phyloP scores from a whole-genome alignment of 2,329 filamentous ascomycete genomes.

The Penicillium palitans region DNA sequence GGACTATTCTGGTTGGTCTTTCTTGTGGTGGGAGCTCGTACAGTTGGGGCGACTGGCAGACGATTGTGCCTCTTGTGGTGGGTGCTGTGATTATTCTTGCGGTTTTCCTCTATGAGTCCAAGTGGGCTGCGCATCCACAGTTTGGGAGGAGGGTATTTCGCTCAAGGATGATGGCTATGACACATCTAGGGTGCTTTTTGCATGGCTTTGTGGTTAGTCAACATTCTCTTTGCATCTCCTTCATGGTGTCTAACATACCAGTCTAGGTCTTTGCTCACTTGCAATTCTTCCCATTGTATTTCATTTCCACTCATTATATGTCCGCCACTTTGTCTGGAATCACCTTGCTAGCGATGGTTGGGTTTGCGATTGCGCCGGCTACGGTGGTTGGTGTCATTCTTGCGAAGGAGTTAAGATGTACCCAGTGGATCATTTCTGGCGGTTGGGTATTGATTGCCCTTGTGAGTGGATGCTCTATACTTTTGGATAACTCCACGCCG shows the following conservation, averaged over 20 bases:
- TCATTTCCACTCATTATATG: conserved; percentile 38
- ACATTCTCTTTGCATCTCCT: background rate
- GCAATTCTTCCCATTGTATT: conserved; percentile 48
- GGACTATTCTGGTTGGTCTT: conserved; percentile 44
- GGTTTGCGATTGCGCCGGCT: conserved; percentile 27
- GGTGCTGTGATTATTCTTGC: conserved; percentile 35
- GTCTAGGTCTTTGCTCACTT: conserved; percentile 44
- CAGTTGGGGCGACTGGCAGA: conserved; percentile 42
- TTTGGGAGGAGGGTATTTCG: conserved; percentile 42
- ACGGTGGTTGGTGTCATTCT: conserved; percentile 22
- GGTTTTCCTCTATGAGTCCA: conserved; percentile 40
- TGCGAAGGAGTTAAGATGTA: conserved; percentile 15
- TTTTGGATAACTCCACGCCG: conserved; percentile 37
- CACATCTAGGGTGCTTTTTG: conserved; percentile 45
- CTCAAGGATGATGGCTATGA: conserved; percentile 35
- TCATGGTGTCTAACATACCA: background rate
- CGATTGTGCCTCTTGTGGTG: conserved; percentile 41
- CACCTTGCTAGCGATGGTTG: conserved; percentile 40
- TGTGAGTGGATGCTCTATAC: conserved; percentile 40
- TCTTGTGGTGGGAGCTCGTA: conserved; percentile 46
- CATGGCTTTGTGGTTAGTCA: conserved; percentile 47
- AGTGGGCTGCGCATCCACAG: conserved; percentile 37
- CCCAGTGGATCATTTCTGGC: conserved; percentile 45
- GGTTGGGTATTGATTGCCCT: conserved; percentile 45
- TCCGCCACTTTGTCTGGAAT: conserved; percentile 40